These are phyloP conservation scores for Dillenia suffruticosa DNA, from an alignment of 164 flowering plant species.

Conservation along the genomic window DNA sequence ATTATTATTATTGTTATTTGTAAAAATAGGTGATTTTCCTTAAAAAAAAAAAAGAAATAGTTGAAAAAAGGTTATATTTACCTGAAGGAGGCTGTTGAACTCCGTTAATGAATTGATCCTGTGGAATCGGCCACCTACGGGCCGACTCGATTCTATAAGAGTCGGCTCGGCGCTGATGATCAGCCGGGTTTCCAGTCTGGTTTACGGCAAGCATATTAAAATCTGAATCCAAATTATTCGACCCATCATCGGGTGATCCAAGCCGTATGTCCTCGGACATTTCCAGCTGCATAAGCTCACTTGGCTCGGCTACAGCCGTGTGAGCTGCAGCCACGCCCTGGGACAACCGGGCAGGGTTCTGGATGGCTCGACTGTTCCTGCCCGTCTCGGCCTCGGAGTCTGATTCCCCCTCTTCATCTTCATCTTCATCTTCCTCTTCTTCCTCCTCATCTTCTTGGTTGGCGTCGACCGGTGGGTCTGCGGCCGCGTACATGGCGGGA, in stretches of 20 bases:
- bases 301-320: constrained; percentile 31
- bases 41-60: too few species aligned
- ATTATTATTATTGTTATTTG: too few species aligned
- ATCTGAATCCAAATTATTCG: constrained; percentile 62
- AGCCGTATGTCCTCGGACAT: constrained; percentile 75
- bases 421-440: constrained; percentile 43
- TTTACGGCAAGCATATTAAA: constrained; percentile 28
- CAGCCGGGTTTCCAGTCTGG: constrained; percentile 13
- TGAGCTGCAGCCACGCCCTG: constrained; percentile 7
- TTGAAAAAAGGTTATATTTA: constrained; percentile 3
- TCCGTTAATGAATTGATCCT: constrained; percentile 21
- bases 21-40: too few species aligned
- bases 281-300: constrained; percentile 76
- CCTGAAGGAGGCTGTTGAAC: constrained; percentile 39
- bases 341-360: constrained; percentile 4
- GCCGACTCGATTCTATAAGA: constrained; percentile 35
- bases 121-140: constrained; percentile 36
- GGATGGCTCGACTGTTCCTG: constrained; percentile 6
- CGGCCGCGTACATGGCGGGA: constrained; percentile 17
- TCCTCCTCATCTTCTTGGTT: constrained; percentile 31
- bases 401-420: constrained; percentile 40
- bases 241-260: constrained; percentile 82
- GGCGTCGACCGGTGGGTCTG: constrained; percentile 19
- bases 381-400: constrained; percentile 46
- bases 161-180: constrained; percentile 28